Percentiles rank a stretch among this genome's conserved stretches.
Evolutionary conservation across 2,329 filamentous ascomycete species (phyloP).

Genomic region (Pestalotiopsis sp.): DNA sequence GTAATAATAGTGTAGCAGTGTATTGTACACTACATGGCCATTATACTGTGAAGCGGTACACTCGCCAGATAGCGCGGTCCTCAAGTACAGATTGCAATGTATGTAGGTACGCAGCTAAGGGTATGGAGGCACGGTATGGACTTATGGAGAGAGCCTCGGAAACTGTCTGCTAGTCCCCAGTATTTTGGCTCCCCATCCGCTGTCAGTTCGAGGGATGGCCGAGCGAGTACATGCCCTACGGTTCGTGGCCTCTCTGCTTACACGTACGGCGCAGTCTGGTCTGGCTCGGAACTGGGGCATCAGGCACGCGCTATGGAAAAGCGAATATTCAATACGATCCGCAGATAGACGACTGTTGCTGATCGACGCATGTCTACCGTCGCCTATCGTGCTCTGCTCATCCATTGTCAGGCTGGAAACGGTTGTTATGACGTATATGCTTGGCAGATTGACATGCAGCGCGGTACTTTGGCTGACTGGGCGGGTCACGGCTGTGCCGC

Average conservation of each 20-base stretch:
- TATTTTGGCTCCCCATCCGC: neutral
- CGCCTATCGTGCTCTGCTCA: neutral
- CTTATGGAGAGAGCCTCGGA: neutral
- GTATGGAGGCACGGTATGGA: neutral
- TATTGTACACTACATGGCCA: neutral
- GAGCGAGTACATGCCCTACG: neutral
- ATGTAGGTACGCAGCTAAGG: neutral
- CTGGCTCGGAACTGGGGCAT: no score
- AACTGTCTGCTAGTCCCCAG: neutral
- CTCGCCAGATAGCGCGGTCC: neutral
- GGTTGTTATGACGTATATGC: slow-evolving; percentile 3
- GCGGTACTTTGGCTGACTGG: neutral
- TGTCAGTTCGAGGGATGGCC: neutral
- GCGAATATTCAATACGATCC: neutral
- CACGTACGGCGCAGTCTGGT: no score
- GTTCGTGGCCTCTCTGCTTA: no score
- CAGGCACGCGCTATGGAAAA: neutral
- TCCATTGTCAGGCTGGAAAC: neutral
- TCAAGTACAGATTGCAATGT: neutral
- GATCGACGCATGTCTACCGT: neutral
- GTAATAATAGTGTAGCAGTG: neutral
- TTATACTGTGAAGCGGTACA: neutral
- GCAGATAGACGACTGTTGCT: neutral
- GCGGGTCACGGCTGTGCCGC: neutral
- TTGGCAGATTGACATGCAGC: slow-evolving; percentile 1